phyloP scores from a whole-genome alignment of 495 filamentous ascomycete genomes.

The Podospora anserina region DNA sequence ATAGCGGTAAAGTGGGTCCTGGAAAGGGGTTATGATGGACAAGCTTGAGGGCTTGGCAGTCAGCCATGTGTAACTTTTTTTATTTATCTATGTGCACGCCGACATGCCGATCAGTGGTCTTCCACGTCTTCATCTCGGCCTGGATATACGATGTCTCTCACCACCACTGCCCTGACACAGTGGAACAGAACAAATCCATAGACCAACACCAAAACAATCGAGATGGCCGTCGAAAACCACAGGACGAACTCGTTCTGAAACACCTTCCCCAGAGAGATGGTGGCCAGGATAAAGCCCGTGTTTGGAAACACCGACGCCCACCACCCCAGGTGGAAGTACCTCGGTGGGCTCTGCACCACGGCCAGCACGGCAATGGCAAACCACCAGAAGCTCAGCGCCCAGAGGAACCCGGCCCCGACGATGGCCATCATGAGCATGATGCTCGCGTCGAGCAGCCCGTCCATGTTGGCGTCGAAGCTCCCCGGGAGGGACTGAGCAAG shows the following conservation, averaged over 20 bases:
- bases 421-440: constrained; percentile 52
- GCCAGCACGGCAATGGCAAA: constrained; percentile 61
- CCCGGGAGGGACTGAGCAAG: constrained; percentile 30
- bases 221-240: constrained; percentile 51
- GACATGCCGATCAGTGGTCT: constrained; percentile 22
- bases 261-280: constrained; percentile 46
- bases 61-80: too few species aligned
- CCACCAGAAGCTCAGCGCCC: constrained; percentile 74
- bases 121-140: constrained; percentile 61
- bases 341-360: constrained; percentile 47
- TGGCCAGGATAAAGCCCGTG: constrained; percentile 53
- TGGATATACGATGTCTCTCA: constrained; percentile 57
- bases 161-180: constrained; percentile 52
- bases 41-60: too few species aligned
- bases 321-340: constrained; percentile 56
- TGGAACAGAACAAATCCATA: constrained; percentile 56
- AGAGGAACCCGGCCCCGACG: constrained; percentile 61
- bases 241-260: constrained; percentile 43
- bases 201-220: constrained; percentile 51
- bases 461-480: constrained; percentile 35
- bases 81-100: not conserved
- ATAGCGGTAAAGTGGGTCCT: not conserved
- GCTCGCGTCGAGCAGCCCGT: constrained; percentile 27
- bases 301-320: constrained; percentile 61
- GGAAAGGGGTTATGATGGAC: not conserved